A percentile compares a stretch with the other conserved stretches of the same genome.
These are phyloP conservation scores for Naematelia aurantialba DNA, from an alignment of 768 basidiomycete genomes.

Conservation along the genomic window DNA sequence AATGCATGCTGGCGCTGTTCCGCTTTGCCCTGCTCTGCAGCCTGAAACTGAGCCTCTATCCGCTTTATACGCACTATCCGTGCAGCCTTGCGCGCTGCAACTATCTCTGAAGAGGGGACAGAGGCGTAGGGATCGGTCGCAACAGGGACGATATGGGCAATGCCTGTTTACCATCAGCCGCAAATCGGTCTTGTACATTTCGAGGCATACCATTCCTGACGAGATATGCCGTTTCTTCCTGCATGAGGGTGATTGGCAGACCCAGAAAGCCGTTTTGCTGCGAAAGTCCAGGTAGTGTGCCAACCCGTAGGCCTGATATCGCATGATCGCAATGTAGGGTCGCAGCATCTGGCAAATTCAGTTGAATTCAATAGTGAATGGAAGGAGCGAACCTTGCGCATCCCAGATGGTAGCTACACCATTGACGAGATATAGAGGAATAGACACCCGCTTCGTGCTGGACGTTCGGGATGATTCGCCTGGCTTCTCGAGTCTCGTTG, in stretches of 20 bases:
- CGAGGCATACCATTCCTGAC: conserved; percentile 65
- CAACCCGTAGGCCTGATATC: conserved; percentile 78
- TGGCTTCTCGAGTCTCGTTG: background rate
- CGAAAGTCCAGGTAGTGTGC: conserved; percentile 88
- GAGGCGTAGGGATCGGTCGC: conserved; percentile 51
- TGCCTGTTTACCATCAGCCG: conserved; percentile 54
- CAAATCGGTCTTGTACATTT: background rate
- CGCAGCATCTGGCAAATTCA: conserved; percentile 63
- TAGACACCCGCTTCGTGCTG: conserved; percentile 23
- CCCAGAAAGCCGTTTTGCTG: conserved; percentile 97
- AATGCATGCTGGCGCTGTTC: conserved; percentile 13
- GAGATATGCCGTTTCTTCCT: conserved; percentile 87
- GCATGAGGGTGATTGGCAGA: conserved; percentile 78
- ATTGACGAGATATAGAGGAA: conserved; percentile 70
- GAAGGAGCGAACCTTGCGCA: conserved; percentile 62
- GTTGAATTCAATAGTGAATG: background rate
- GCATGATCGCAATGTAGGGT: conserved; percentile 71
- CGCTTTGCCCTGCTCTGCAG: conserved; percentile 52
- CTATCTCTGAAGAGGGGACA: conserved; percentile 56
- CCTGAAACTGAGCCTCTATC: conserved; percentile 44
- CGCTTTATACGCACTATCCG: conserved; percentile 13
- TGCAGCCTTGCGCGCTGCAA: conserved; percentile 23
- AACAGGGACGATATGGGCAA: conserved; percentile 75
- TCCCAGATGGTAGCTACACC: conserved; percentile 84
- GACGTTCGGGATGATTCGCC: background rate